Percentiles rank a stretch among this genome's conserved stretches.
These are phyloP conservation scores for Zalaria sp. DNA, from an alignment of 2,329 filamentous ascomycete genomes.

Conservation along the genomic window DNA sequence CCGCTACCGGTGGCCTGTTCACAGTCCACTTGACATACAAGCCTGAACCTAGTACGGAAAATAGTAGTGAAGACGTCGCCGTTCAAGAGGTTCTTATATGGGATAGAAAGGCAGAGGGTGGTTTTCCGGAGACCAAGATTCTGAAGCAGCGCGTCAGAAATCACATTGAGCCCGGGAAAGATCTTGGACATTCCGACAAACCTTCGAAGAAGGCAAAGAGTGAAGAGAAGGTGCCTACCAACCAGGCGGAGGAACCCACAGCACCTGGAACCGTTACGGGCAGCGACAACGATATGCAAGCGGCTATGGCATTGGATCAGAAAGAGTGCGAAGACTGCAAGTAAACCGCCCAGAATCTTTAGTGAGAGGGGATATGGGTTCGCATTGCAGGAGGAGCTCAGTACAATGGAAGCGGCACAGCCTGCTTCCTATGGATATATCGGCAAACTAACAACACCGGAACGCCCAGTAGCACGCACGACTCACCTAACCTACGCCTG, in stretches of 20 bases:
- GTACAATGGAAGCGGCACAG: too few relatives aligned
- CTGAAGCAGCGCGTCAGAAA: conserved; percentile 76
- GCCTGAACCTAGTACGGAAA: conserved; percentile 4
- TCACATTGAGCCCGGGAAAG: conserved; percentile 60
- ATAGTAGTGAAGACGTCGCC: conserved; percentile 1
- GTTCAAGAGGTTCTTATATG: conserved; percentile 50
- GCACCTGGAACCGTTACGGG: neutral
- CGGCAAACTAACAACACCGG: too few relatives aligned
- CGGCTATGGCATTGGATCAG: neutral
- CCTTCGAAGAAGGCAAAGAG: conserved; percentile 12
- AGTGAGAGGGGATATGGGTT: too few relatives aligned
- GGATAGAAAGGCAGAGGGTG: conserved; percentile 76
- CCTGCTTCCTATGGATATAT: too few relatives aligned
- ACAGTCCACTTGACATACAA: conserved; percentile 48
- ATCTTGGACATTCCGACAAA: conserved; percentile 57
- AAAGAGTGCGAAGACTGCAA: conserved; percentile 5
- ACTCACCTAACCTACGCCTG: too few relatives aligned
- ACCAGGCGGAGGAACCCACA: neutral
- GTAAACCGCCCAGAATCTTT: neutral
- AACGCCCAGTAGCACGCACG: too few relatives aligned
- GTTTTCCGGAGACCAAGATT: conserved; percentile 90
- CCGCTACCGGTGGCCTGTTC: conserved; percentile 74
- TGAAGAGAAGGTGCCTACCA: neutral
- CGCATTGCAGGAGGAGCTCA: too few relatives aligned
- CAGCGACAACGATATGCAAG: neutral